Evolutionary conservation across 2,329 filamentous ascomycete species (phyloP).

Genomic region (Cercospora sojina): DNA sequence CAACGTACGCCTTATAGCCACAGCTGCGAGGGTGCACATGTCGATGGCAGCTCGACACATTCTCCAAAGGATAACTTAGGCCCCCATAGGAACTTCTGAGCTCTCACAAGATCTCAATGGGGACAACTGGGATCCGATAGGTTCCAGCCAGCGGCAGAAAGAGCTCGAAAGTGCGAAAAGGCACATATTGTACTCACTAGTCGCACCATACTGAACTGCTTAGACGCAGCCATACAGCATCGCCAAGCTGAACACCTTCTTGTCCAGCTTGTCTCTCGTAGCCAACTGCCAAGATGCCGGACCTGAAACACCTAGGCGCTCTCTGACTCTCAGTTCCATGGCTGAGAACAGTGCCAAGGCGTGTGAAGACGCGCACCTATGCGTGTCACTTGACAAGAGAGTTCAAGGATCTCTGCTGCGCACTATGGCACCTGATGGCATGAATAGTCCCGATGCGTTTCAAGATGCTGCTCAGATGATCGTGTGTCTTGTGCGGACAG

Average conservation of each 20-base stretch:
- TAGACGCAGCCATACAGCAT: neutral
- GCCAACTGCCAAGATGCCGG: neutral
- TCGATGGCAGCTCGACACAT: neutral
- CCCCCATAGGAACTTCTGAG: no score
- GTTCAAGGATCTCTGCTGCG: neutral
- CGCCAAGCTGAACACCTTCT: neutral
- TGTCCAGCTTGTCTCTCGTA: neutral
- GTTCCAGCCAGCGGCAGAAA: neutral
- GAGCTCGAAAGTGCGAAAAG: neutral
- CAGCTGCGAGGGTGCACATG: neutral
- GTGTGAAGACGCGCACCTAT: neutral
- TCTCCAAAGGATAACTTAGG: neutral
- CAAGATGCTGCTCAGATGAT: neutral
- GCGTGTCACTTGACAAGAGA: neutral
- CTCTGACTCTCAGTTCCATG: neutral
- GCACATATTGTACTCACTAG: neutral
- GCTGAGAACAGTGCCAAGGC: neutral
- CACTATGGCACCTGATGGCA: neutral
- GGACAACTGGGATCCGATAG: neutral
- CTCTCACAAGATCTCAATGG: no score
- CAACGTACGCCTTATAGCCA: neutral
- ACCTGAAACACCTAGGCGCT: neutral
- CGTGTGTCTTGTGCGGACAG: neutral
- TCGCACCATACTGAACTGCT: neutral
- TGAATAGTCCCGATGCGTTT: neutral